Percentiles rank a stretch among this genome's conserved stretches.
Evolutionary conservation across 2,329 filamentous ascomycete genomes (phyloP).

Genomic region (Aspergillus caelatus): DNA sequence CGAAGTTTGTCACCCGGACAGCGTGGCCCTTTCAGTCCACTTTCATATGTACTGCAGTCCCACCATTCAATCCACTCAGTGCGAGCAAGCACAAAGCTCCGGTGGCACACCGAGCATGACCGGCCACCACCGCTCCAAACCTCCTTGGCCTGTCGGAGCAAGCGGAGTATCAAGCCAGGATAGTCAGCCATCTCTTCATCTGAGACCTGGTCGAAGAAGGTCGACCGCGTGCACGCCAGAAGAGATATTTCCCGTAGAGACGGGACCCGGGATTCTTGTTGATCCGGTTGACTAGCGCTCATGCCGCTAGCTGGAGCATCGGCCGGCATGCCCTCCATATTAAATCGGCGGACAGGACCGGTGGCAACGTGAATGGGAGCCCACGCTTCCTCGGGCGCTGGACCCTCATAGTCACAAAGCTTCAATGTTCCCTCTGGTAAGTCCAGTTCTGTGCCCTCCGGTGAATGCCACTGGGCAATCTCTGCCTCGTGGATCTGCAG

Average conservation of each 20-base stretch:
- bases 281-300: conserved; percentile 4
- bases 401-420: conserved; percentile 29
- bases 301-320: conserved; percentile 5
- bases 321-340: conserved; percentile 38
- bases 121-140: conserved; percentile 42
- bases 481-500: conserved; percentile 31
- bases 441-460: conserved; percentile 13
- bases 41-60: conserved; percentile 45
- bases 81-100: conserved; percentile 45
- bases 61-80: conserved; percentile 51
- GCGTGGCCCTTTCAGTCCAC: conserved; percentile 37
- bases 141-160: conserved; percentile 39
- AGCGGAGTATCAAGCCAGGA: conserved; percentile 36
- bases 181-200: conserved; percentile 38
- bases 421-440: conserved; percentile 13
- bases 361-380: conserved; percentile 41
- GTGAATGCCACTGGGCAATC: conserved; percentile 37
- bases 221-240: conserved; percentile 40
- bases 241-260: conserved; percentile 49
- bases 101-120: conserved; percentile 44
- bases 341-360: conserved; percentile 32
- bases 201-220: conserved; percentile 40
- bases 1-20: conserved; percentile 33
- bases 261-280: conserved; percentile 29
- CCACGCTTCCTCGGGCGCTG: conserved; percentile 35